Conservation (phyloP, 495 filamentous ascomycete species). For the Viridothelium virens region DNA sequence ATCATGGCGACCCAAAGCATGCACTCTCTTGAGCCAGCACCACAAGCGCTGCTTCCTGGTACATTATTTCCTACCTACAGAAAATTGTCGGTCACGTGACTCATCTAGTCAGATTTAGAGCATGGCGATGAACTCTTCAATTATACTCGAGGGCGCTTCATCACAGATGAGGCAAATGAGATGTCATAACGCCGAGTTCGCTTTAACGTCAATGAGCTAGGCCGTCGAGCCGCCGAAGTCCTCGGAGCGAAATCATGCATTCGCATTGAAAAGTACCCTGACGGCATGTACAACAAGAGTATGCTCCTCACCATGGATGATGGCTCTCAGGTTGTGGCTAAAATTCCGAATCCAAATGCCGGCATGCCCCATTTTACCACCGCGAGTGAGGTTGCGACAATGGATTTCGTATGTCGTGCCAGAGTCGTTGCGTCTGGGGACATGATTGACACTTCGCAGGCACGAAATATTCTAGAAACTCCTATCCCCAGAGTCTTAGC, state of each 20-base stretch:
- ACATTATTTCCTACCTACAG: too few relatives aligned
- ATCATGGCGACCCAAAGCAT: too few relatives aligned
- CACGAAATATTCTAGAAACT: conserved; percentile 15
- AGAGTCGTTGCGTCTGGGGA: background rate
- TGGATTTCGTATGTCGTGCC: conserved; percentile 36
- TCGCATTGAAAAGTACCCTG: conserved; percentile 27
- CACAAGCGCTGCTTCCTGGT: too few relatives aligned
- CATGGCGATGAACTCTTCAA: conserved; percentile 11
- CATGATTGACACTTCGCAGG: background rate
- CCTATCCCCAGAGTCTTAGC: conserved; percentile 30
- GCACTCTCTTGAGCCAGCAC: too few relatives aligned
- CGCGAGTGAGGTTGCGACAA: conserved; percentile 39
- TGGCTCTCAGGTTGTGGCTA: conserved; percentile 34
- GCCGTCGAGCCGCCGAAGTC: background rate
- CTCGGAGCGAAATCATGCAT: background rate
- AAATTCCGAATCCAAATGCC: conserved; percentile 38
- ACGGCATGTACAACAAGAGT: conserved; percentile 39
- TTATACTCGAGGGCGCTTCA: conserved; percentile 11
- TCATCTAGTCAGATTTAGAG: background rate
- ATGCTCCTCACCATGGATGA: conserved; percentile 39
- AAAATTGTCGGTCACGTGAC: background rate
- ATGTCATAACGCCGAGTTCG: background rate
- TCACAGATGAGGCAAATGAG: conserved; percentile 5
- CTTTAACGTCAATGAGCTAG: conserved; percentile 13
- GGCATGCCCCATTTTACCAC: conserved; percentile 35